Percentiles rank a stretch among this genome's conserved stretches.
Evolutionary conservation across 1,139 yeast genomes (phyloP).

Genomic region (Lodderomyces pseudojiufengensis): DNA sequence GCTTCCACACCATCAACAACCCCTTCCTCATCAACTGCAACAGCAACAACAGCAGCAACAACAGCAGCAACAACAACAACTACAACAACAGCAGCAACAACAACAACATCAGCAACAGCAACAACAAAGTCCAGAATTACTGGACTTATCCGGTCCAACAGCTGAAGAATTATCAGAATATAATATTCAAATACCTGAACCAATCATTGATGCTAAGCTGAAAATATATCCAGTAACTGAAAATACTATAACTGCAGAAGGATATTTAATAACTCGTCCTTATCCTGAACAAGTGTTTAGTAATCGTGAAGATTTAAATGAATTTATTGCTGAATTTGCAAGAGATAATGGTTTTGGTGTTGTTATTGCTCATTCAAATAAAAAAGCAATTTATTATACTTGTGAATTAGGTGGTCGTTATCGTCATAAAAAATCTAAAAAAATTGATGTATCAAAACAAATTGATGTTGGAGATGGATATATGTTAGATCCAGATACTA

Average conservation of each 20-base stretch:
- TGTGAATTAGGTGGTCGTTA: conserved; percentile 59
- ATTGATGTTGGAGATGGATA: conserved; percentile 35
- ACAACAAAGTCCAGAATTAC: conserved; percentile 19
- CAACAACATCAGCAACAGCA: conserved; percentile 17
- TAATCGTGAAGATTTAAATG: conserved; percentile 49
- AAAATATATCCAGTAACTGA: conserved; percentile 46
- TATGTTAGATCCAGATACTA: conserved; percentile 41
- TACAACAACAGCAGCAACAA: conserved; percentile 12
- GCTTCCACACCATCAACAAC: conserved; percentile 11
- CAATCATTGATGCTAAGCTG: conserved; percentile 43
- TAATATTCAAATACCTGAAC: conserved; percentile 49
- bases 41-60: conserved; percentile 16
- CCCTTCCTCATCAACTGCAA: conserved; percentile 14
- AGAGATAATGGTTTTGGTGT: conserved; percentile 58
- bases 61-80: conserved; percentile 14
- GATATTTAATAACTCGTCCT: conserved; percentile 52
- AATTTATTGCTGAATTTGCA: conserved; percentile 54
- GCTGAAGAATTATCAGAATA: conserved; percentile 38
- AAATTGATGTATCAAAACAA: conserved; percentile 22
- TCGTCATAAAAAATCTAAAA: conserved; percentile 48
- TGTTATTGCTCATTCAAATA: conserved; percentile 57
- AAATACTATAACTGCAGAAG: conserved; percentile 47
- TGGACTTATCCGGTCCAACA: conserved; percentile 15
- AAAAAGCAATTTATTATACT: conserved; percentile 58
- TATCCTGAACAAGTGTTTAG: conserved; percentile 54